Evolutionary conservation across 108 stramenopile species (phyloP), one percentile per base, ranked within the genome.

Genomic region (Nitzschia putrida): DNA sequence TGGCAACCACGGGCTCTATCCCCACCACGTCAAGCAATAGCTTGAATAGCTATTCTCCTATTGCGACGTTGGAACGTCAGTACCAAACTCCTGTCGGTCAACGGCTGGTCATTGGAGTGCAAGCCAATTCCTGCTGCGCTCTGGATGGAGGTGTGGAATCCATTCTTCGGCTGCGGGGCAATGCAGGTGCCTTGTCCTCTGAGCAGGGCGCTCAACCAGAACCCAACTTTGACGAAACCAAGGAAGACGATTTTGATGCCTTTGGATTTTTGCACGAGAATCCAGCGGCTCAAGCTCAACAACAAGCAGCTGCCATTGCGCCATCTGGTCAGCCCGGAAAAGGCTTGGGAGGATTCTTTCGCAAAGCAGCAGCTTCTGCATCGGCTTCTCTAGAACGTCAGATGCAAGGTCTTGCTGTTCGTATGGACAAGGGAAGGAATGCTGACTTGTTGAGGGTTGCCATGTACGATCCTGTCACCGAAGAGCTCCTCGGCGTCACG

Each of bases 381-480:
- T 83, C 84, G 14, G 72, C 54, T 18, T 72, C 81, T 0, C 43
- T 93, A 43, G 87, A 88, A 55, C 83, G 82, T 9, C 63, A 76
- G 11, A 87, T 89, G 34, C 79, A 83, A 11, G 78, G 74, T 12
- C 56, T 90, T 50, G 91, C 91, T 22, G 87, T 93, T 22, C 76
- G 74, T 42, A 87, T 87, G 26, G 91, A 93, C 57, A 61, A 81
- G 21, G 87, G 89, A 43, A 83, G 81, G 57, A 87, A 85, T 79
- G 83, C 86, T 1, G 91, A 92, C 79, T 71, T 80, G 75, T 44
- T 86, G 14, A 66, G 75, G 18, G 77, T 77, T 18, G 83, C 81
- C 13, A 54, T 91, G 60, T 85, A 87, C 63, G 86, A 88, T 72
- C 60, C 56, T 10, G 18, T 38, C 20, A 58, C 58, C 7, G 53